Evolutionary conservation across 306 rosid species (phyloP).

Genomic region (Prunus davidiana): DNA sequence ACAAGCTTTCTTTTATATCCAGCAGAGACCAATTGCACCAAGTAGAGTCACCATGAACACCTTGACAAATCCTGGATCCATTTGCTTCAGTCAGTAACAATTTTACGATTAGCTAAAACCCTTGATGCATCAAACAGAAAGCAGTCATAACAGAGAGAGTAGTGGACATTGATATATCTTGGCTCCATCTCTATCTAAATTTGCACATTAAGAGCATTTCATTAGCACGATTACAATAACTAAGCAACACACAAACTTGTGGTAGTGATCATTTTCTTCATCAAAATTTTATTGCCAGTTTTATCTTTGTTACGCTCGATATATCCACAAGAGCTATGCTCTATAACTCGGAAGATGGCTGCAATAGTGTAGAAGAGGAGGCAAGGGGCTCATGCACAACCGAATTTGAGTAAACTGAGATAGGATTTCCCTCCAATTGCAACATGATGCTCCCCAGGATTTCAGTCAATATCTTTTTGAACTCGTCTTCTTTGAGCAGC

Average conservation of each 20-base stretch:
- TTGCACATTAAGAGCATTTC: constrained; percentile 10
- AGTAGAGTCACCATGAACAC: constrained; percentile 6
- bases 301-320: constrained; percentile 14
- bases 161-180: not conserved
- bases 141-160: not conserved
- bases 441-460: constrained; percentile 68
- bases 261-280: constrained; percentile 18
- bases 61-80: not conserved
- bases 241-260: constrained; percentile 19
- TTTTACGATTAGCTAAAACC: not conserved
- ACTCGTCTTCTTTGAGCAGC: constrained; percentile 73
- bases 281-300: constrained; percentile 17
- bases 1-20: not conserved
- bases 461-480: constrained; percentile 67
- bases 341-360: constrained; percentile 44
- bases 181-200: constrained; percentile 17
- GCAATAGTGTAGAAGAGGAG: constrained; percentile 66
- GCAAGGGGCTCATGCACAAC: constrained; percentile 89
- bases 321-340: constrained; percentile 11
- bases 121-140: not conserved
- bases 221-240: constrained; percentile 10
- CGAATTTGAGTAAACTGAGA: constrained; percentile 68
- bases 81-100: not conserved
- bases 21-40: not conserved
- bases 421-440: constrained; percentile 71